Conservation (phyloP, 805 yeast genomes). For the Saturnispora silvae region DNA sequence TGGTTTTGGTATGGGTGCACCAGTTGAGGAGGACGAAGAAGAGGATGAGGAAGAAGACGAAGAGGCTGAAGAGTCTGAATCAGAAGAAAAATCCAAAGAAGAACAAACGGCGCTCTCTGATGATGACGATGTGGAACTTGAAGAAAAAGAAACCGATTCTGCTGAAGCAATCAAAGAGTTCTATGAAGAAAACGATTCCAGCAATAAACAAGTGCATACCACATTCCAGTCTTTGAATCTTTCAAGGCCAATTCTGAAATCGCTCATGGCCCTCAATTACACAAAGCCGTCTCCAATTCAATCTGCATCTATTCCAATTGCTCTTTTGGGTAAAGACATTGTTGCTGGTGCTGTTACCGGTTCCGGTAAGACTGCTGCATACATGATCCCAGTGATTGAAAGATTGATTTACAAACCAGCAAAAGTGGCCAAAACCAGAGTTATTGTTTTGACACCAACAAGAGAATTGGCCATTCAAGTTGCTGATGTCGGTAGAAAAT, state of each 20-base stretch:
- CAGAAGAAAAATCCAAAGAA: constrained; percentile 26
- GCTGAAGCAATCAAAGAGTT: constrained; percentile 77
- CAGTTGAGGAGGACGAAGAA: constrained; percentile 20
- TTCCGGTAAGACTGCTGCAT: constrained; percentile 99
- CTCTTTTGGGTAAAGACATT: constrained; percentile 85
- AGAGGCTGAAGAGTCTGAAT: constrained; percentile 26
- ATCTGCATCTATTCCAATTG: constrained; percentile 86
- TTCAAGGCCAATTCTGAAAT: constrained; percentile 85
- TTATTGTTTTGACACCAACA: constrained; percentile 85
- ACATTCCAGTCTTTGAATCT: constrained; percentile 70
- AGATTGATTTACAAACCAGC: constrained; percentile 83
- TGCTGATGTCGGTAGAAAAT: constrained; percentile 80
- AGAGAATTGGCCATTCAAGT: constrained; percentile 98
- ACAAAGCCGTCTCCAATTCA: constrained; percentile 91
- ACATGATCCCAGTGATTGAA: constrained; percentile 90
- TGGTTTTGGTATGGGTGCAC: constrained; percentile 31
- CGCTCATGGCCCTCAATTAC: constrained; percentile 72
- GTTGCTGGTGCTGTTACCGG: constrained; percentile 99
- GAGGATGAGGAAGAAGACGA: constrained; percentile 16
- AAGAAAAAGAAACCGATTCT: constrained; percentile 45
- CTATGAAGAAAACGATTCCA: constrained; percentile 47
- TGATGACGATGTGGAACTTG: constrained; percentile 20
- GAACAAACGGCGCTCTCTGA: constrained; percentile 20
- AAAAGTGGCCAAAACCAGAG: constrained; percentile 80
- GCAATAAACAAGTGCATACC: constrained; percentile 36